Conservation (phyloP, 2,329 filamentous ascomycete species). For the Davidsoniella neocaledoniae region DNA sequence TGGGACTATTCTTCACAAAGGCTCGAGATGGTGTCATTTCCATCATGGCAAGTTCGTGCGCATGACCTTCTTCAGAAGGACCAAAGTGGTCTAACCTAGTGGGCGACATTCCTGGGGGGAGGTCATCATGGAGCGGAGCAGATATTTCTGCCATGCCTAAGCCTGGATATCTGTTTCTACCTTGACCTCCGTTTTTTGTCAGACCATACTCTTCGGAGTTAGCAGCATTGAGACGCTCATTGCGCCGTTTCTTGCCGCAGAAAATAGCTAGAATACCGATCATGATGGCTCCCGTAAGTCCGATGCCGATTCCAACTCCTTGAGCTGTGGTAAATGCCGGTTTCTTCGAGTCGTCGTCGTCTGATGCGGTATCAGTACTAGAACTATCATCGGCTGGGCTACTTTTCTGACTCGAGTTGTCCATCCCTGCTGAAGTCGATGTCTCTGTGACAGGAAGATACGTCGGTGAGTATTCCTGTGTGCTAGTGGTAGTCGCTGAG, state of each 20-base stretch:
- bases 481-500: slow-evolving; percentile 1
- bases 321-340: slow-evolving; percentile 24
- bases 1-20: slow-evolving; percentile 5
- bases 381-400: slow-evolving; percentile 9
- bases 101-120: not conserved
- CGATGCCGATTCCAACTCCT: slow-evolving; percentile 42
- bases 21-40: slow-evolving; percentile 15
- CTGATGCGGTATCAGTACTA: not conserved
- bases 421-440: slow-evolving; percentile 11
- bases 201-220: slow-evolving; percentile 2
- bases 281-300: slow-evolving; percentile 30
- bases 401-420: slow-evolving; percentile 12
- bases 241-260: slow-evolving; percentile 26
- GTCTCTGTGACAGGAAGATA: not conserved
- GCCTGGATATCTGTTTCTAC: too few species aligned
- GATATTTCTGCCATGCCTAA: slow-evolving; percentile 25
- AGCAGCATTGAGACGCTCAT: slow-evolving; percentile 21
- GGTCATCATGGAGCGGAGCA: slow-evolving; percentile 20
- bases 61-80: slow-evolving; percentile 3
- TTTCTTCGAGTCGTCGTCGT: slow-evolving; percentile 6
- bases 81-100: slow-evolving; percentile 12
- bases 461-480: not conserved
- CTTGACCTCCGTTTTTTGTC: slow-evolving; percentile 20
- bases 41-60: slow-evolving; percentile 9
- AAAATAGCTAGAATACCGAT: slow-evolving; percentile 33